Evolutionary conservation across 306 rosid genomes (phyloP).

Genomic region (Prunus salicina): DNA sequence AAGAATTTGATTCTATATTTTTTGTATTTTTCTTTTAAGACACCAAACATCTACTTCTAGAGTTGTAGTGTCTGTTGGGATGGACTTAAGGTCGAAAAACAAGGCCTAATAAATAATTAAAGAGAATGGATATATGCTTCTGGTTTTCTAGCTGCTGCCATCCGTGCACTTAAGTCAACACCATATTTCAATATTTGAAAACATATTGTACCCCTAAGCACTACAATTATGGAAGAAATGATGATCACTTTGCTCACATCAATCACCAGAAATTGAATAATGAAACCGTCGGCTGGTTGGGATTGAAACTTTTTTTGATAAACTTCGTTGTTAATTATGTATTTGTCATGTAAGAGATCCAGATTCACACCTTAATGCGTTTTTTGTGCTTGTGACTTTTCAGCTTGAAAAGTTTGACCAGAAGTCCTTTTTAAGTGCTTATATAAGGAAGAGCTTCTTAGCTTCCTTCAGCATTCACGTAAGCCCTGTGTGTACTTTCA

Average conservation of each 20-base stretch:
- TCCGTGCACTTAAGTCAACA: conserved; percentile 29
- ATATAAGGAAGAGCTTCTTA: conserved; percentile 39
- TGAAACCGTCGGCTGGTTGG: conserved; percentile 16
- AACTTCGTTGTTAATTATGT: conserved; percentile 7
- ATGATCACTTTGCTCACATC: conserved; percentile 24
- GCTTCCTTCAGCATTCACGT: conserved; percentile 20
- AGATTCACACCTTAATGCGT: conserved; percentile 28
- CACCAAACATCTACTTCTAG: not conserved
- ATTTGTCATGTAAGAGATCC: conserved; percentile 27
- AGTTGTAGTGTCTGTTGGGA: conserved; percentile 15
- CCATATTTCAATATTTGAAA: conserved; percentile 7
- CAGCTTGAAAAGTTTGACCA: conserved; percentile 59
- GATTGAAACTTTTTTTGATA: conserved; percentile 18
- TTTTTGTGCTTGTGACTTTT: conserved; percentile 19
- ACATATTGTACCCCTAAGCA: conserved; percentile 10
- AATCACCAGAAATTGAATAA: conserved; percentile 8
- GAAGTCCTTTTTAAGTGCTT: conserved; percentile 28
- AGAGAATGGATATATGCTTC: conserved; percentile 1
- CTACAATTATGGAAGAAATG: conserved; percentile 14
- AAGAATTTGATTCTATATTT: not conserved
- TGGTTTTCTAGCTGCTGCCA: conserved; percentile 24
- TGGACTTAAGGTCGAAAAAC: conserved; percentile 10
- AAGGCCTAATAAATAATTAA: not conserved
- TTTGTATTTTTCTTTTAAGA: not conserved
- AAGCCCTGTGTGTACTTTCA: conserved; percentile 15